A percentile compares a stretch with the other conserved stretches of the same genome.
Conservation (phyloP, 306 rosid genomes). For the Macrotyloma uniflorum region DNA sequence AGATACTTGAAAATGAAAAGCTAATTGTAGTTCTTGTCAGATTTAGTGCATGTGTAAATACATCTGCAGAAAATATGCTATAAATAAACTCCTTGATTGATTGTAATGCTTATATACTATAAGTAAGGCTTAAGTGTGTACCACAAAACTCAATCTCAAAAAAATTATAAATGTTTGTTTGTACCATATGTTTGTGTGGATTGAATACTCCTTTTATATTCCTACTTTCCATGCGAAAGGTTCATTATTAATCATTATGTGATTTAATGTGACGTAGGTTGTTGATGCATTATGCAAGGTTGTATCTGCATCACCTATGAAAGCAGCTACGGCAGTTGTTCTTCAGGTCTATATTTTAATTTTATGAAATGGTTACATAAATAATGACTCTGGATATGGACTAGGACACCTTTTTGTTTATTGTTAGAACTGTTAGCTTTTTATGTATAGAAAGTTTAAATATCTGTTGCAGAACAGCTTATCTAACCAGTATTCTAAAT, state of each 20-base stretch:
- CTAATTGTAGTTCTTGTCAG: neutral
- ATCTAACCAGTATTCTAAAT: neutral
- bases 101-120: neutral
- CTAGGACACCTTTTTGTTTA: constrained; percentile 26
- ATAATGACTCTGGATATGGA: constrained; percentile 7
- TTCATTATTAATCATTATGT: constrained; percentile 14
- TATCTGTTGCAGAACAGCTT: constrained; percentile 24
- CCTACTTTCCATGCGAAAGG: neutral
- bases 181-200: neutral
- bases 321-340: constrained; percentile 82
- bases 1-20: neutral
- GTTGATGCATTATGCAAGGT: constrained; percentile 90
- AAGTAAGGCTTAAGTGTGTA: neutral
- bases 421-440: neutral
- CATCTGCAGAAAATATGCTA: neutral
- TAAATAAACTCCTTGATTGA: neutral
- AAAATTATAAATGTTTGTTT: neutral
- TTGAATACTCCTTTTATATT: neutral
- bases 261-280: constrained; percentile 56
- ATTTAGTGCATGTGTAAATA: neutral
- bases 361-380: constrained; percentile 25
- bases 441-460: neutral
- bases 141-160: neutral
- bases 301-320: constrained; percentile 76
- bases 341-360: constrained; percentile 70